Percentiles rank a stretch among this genome's conserved stretches.
Conservation (phyloP, 306 rosid species). For the Castanospermum australe region DNA sequence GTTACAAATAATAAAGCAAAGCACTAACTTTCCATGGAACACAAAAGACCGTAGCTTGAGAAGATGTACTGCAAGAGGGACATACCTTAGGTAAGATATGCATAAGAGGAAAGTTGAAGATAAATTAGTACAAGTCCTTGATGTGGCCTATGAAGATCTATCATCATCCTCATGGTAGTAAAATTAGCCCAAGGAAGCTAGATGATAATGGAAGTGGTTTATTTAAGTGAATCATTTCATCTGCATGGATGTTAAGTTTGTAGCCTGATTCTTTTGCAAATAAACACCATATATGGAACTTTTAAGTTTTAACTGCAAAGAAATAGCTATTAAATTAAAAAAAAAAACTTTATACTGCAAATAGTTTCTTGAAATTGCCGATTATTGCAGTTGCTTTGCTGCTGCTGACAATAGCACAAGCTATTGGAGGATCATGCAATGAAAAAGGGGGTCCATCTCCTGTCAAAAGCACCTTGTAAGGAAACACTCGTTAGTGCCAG, state of each 20-base stretch:
- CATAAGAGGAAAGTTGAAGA: background rate
- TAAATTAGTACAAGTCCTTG: background rate
- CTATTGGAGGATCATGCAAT: conserved; percentile 21
- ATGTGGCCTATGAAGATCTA: background rate
- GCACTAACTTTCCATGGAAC: conserved; percentile 20
- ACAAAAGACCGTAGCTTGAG: conserved; percentile 22
- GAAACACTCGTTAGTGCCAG: conserved; percentile 12
- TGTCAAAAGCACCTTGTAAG: conserved; percentile 18
- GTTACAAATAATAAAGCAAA: conserved; percentile 8
- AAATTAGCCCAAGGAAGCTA: background rate
- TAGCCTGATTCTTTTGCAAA: background rate
- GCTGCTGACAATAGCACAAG: conserved; percentile 2
- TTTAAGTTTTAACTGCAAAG: background rate
- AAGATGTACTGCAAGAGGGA: conserved; percentile 12
- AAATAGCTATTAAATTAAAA: background rate
- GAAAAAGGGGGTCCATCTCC: conserved; percentile 8
- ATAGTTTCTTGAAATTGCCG: conserved; percentile 1
- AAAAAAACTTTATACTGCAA: background rate
- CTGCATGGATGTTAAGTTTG: background rate
- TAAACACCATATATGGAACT: background rate
- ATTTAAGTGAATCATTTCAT: background rate
- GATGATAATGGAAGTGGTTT: background rate
- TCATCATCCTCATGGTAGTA: background rate
- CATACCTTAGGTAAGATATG: background rate
- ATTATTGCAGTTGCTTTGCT: conserved; percentile 20